phyloP scores from a whole-genome alignment of 148 eudicot species.

The Vaccinium darrowii region DNA sequence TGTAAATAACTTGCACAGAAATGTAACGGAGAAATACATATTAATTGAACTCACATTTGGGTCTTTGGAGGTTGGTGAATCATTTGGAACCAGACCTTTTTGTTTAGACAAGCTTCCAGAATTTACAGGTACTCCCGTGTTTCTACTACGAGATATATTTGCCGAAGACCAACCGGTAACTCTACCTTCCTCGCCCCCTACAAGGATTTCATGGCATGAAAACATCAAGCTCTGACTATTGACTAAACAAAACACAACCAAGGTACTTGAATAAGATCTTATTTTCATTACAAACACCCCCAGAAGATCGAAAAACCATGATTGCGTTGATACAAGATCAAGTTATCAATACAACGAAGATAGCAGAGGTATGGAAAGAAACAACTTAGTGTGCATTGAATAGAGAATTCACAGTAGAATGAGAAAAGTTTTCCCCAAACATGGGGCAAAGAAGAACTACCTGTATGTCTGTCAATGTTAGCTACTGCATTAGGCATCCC shows the following conservation, averaged over 20 bases:
- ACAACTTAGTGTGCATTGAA: not conserved
- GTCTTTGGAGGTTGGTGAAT: conserved; percentile 42
- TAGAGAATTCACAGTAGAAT: not conserved
- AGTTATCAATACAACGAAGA: not conserved
- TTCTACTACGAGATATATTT: conserved; percentile 61
- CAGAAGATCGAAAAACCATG: not conserved
- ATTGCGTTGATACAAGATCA: not conserved
- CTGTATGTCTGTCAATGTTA: conserved; percentile 59
- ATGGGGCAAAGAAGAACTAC: conserved; percentile 28
- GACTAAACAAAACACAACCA: not conserved
- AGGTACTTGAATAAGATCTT: not conserved
- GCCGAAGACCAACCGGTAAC: conserved; percentile 57
- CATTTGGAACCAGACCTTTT: conserved; percentile 55
- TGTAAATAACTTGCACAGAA: conserved; percentile 7
- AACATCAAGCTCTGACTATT: conserved; percentile 4
- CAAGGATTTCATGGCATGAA: not conserved
- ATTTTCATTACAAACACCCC: not conserved
- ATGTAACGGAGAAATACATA: not conserved
- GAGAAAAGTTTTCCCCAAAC: not conserved
- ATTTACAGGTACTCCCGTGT: conserved; percentile 25
- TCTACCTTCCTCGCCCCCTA: conserved; percentile 70
- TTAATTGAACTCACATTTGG: conserved; percentile 29
- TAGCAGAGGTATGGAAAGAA: conserved; percentile 1
- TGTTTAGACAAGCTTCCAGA: conserved; percentile 56
- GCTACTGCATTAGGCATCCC: conserved; percentile 58